A percentile compares a stretch with the other conserved stretches of the same genome.
These are phyloP conservation scores for Leptographium radiaticola DNA, from an alignment of 2,329 filamentous ascomycete species.

Conservation along the genomic window DNA sequence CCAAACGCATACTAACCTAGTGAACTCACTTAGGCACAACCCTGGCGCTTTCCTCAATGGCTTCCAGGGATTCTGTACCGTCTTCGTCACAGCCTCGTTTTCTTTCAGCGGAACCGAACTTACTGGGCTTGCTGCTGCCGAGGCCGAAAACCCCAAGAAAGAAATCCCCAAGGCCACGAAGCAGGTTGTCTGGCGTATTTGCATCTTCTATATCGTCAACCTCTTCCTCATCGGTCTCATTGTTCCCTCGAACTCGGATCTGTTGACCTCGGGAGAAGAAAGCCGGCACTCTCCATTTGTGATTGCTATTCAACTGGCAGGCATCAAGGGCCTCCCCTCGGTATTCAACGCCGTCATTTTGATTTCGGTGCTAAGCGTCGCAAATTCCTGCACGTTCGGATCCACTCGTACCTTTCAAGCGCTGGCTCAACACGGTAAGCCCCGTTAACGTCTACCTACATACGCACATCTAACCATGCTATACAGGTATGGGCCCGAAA, in stretches of 20 bases:
- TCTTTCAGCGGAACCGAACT: conserved; percentile 39
- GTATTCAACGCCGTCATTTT: conserved; percentile 41
- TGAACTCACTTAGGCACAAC: conserved; percentile 11
- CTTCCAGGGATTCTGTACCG: conserved; percentile 35
- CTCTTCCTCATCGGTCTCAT: conserved; percentile 39
- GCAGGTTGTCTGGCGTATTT: conserved; percentile 41
- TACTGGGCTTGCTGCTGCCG: conserved; percentile 37
- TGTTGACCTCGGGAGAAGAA: conserved; percentile 26
- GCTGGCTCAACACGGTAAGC: conserved; percentile 28
- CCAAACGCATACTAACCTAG: not conserved
- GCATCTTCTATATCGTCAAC: conserved; percentile 37
- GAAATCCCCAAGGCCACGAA: conserved; percentile 36
- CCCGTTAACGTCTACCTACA: not conserved
- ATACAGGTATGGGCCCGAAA: conserved; percentile 30
- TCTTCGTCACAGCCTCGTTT: conserved; percentile 39
- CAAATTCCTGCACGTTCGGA: conserved; percentile 37
- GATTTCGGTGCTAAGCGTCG: conserved; percentile 36
- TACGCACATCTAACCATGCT: not conserved
- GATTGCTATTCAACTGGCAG: conserved; percentile 34
- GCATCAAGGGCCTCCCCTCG: conserved; percentile 34
- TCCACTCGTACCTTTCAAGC: conserved; percentile 38
- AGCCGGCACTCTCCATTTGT: conserved; percentile 36
- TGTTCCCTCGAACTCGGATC: conserved; percentile 28
- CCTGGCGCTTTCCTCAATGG: conserved; percentile 40
- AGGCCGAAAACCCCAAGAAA: conserved; percentile 33